Evolutionary conservation across 2,329 filamentous ascomycete genomes (phyloP).

Genomic region (Aureobasidium sp.): DNA sequence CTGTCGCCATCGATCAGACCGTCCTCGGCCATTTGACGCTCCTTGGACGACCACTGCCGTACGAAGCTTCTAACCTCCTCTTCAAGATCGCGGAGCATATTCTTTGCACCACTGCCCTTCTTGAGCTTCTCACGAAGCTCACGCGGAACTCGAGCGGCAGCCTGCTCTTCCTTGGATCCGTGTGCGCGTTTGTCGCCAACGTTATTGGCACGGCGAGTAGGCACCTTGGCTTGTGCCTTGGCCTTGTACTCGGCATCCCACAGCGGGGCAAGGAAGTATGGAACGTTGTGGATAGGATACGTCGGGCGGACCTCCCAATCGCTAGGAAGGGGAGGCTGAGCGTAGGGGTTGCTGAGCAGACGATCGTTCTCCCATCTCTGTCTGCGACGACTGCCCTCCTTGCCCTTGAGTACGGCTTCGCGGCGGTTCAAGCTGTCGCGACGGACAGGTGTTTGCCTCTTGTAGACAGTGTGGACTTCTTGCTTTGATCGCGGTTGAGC

Average conservation of each 20-base stretch:
- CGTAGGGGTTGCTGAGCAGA: constrained; percentile 78
- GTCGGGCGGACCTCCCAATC: constrained; percentile 83
- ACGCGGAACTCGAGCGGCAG: constrained; percentile 55
- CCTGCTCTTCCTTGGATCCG: constrained; percentile 33
- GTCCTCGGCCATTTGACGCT: constrained; percentile 40
- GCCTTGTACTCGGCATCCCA: constrained; percentile 57
- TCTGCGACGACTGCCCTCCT: constrained; percentile 77
- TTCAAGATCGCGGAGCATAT: constrained; percentile 75
- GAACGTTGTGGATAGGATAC: constrained; percentile 66
- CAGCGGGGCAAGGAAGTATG: constrained; percentile 79
- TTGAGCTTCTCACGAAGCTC: constrained; percentile 76
- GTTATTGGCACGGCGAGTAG: constrained; percentile 17
- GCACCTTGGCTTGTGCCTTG: constrained; percentile 27
- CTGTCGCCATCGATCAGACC: constrained; percentile 39
- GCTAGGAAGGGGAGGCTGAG: constrained; percentile 66
- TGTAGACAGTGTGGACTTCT: constrained; percentile 37
- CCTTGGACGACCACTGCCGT: constrained; percentile 47
- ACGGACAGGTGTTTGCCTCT: constrained; percentile 46
- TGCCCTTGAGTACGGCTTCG: constrained; percentile 75
- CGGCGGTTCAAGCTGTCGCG: constrained; percentile 57
- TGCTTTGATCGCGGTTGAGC: constrained; percentile 17
- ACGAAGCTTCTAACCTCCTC: constrained; percentile 74
- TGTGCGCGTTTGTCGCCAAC: constrained; percentile 17
- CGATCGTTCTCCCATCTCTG: constrained; percentile 95
- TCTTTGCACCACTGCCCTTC: constrained; percentile 66